Percentiles rank a stretch among this genome's conserved stretches.
These are phyloP conservation scores for Scutellaria minor DNA, from an alignment of 257 asterid genomes.

Conservation along the genomic window DNA sequence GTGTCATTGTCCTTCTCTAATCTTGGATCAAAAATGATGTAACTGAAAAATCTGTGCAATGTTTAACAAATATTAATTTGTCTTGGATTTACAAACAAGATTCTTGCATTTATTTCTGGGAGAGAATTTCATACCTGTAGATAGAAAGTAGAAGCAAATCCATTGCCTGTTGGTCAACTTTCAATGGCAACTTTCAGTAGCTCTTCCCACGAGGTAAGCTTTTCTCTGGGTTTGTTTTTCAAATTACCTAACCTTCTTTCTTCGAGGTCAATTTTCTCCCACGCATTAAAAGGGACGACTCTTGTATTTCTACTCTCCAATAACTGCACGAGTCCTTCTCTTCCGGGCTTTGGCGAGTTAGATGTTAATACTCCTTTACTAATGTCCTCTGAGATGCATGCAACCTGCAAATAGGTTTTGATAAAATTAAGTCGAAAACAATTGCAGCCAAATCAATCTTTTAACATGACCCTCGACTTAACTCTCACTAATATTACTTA, in stretches of 20 bases:
- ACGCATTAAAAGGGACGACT: constrained; percentile 56
- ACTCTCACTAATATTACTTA: background rate
- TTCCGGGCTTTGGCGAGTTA: constrained; percentile 62
- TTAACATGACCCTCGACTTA: background rate
- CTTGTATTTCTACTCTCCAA: constrained; percentile 56
- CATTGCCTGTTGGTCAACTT: background rate
- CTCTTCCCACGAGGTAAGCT: constrained; percentile 76
- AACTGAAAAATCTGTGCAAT: no score
- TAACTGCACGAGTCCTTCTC: constrained; percentile 63
- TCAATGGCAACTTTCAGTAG: constrained; percentile 54
- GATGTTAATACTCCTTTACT: constrained; percentile 51
- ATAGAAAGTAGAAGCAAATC: background rate
- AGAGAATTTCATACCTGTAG: constrained; percentile 6
- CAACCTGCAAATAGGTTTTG: constrained; percentile 53
- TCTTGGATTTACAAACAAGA: background rate
- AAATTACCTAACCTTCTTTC: constrained; percentile 64
- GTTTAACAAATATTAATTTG: background rate
- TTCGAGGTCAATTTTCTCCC: constrained; percentile 76
- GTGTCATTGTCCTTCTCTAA: no score
- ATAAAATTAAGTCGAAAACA: constrained; percentile 20
- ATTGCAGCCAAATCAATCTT: background rate
- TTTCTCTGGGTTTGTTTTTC: constrained; percentile 72
- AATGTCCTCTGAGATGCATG: constrained; percentile 74
- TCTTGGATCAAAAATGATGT: no score
- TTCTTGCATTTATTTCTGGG: constrained; percentile 3